These are phyloP conservation scores for Spathaspora passalidarum DNA, from an alignment of 805 yeast species.

Conservation along the genomic window DNA sequence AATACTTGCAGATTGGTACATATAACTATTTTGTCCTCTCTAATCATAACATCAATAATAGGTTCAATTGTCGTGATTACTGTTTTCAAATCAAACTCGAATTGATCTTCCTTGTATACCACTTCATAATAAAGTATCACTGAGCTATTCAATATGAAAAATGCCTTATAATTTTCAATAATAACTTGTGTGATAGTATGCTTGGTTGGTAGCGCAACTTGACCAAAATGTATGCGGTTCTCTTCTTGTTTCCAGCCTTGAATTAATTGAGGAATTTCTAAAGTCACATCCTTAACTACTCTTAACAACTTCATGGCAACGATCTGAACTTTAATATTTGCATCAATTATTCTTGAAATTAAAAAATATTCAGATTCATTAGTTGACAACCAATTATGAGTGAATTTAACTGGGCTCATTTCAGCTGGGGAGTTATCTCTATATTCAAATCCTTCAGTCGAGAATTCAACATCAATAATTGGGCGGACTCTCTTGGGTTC, in stretches of 20 bases:
- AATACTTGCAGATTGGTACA: background rate
- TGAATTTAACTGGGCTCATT: background rate
- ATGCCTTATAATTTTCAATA: background rate
- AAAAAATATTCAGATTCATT: background rate
- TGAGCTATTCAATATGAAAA: background rate
- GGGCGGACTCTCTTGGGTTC: background rate
- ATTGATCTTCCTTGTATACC: background rate
- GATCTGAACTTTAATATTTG: background rate
- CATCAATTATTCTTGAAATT: background rate
- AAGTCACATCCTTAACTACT: background rate
- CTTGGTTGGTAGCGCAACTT: background rate
- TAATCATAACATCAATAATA: background rate
- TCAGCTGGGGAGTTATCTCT: background rate
- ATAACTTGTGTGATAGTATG: background rate
- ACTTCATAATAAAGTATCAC: background rate
- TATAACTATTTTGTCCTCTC: background rate
- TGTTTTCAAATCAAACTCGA: background rate
- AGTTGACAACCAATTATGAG: background rate
- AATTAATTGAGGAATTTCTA: background rate
- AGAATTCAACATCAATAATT: background rate
- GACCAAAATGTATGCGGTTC: background rate
- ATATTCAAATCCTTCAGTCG: background rate
- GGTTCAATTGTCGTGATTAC: background rate
- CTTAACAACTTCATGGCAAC: background rate
- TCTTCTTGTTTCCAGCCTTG: constrained; percentile 3